Base-by-base conservation (phyloP, 805 yeast species). In the Novakomyces olei region DNA sequence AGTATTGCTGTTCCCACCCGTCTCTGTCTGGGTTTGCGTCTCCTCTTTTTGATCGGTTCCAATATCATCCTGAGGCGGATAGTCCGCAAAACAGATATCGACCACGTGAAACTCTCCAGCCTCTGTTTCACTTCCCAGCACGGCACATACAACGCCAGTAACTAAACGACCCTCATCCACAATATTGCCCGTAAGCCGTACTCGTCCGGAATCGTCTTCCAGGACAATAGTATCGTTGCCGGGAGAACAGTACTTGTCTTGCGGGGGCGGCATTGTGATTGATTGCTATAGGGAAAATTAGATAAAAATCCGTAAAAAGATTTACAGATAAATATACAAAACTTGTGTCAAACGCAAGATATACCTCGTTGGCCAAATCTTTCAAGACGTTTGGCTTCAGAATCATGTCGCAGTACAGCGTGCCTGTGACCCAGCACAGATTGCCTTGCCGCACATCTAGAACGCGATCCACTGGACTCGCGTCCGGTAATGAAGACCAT, bases 181-280 rank as follows among this genome's bases (percentile, higher is more conserved):
- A 2, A 28, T 32, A 8, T 33, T 15, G 17, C 80, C 83, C 31
- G 67, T 70, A 15, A 88, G 53, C 20, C 69, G 49, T 5, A 92
- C 72, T 32, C 98, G 60, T 3, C 98, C 98, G 35, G 81, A 70
- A 45, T 81, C 94, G 52, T 88, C 98, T 50, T 88, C 96, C 23
- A 88, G 49, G 72, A 72, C 69, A 18, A 77, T 46, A 40, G 61
- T 65, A 45, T 72, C 78, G 10, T 65, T 49, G 5, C 42, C 51
- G 4, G 69, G 64, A 41, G 68, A 74, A 5, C 61, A 54, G 38
- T 73, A 74, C 19, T 68, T 50, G 5, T 55, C 44, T 33, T 50
- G 36, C 43, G 58, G 65, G n/a, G n/a, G 10, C 25, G 10, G 63
- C 33, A 19, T 10, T 31, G 35, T 9, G 41, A 22, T 22, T n/a